Conservation (phyloP, 495 filamentous ascomycete species). For the Immersiella caudata region DNA sequence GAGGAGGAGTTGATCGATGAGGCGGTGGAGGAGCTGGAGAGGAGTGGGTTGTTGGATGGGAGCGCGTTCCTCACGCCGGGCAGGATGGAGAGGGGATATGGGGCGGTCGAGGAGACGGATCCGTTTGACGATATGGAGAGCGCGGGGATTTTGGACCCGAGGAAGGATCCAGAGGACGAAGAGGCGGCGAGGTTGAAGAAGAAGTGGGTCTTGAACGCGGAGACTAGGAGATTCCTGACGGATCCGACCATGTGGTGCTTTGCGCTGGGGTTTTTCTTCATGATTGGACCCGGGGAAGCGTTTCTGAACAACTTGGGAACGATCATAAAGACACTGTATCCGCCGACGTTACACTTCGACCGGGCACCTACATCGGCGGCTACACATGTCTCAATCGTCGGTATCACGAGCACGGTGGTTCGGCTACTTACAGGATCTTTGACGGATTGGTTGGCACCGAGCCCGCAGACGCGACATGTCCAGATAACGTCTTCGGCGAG, state of each 20-base stretch:
- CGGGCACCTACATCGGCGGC: constrained; percentile 67
- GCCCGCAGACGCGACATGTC: constrained; percentile 45
- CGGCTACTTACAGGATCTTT: constrained; percentile 83
- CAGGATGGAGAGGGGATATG: constrained; percentile 42
- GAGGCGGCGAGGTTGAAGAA: constrained; percentile 76
- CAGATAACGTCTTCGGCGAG: constrained; percentile 39
- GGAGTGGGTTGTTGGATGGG: constrained; percentile 76
- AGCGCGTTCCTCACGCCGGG: constrained; percentile 43
- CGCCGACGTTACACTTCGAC: constrained; percentile 52
- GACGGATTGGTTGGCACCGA: constrained; percentile 84
- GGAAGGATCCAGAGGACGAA: constrained; percentile 54
- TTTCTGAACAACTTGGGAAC: constrained; percentile 98
- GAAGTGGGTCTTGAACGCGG: constrained; percentile 82
- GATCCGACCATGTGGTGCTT: constrained; percentile 97
- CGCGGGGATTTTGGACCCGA: constrained; percentile 34
- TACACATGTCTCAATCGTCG: constrained; percentile 89
- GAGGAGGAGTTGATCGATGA: constrained; percentile 77
- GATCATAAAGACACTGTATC: constrained; percentile 82
- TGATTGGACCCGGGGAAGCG: constrained; percentile 90
- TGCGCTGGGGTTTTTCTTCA: constrained; percentile 87
- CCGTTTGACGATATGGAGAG: constrained; percentile 43
- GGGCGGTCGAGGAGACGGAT: constrained; percentile 38
- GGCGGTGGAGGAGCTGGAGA: constrained; percentile 80
- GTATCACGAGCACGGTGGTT: constrained; percentile 85
- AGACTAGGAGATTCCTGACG: constrained; percentile 77